Base-by-base conservation (phyloP, 345 rosid genomes). In the Dipteronia sinensis region DNA sequence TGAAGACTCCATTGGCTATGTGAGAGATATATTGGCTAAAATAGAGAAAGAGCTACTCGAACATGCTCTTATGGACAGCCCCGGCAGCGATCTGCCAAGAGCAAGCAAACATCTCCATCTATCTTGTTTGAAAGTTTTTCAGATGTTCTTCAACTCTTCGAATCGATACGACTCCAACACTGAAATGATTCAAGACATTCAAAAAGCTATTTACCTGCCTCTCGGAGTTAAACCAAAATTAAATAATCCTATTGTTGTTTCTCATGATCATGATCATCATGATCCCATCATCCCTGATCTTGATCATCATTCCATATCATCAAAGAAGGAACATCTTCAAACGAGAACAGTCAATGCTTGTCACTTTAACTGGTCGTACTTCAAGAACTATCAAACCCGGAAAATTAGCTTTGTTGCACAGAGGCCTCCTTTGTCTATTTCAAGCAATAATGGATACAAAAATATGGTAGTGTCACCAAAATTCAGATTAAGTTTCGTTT, bases 161-260 rank as follows among this genome's bases (percentile, higher is more conserved):
- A 90, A 89, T 69, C 79, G 80, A 56, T 87, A 51, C 51, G 88
- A 89, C 71, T 86, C 91, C 1, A 51, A 78, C 29, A 80, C 76
- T 0, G 84, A 80, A 22, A 42, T 89, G 83, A 65, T 87, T 51
- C 78, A 67, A 13, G 90, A 92, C 79, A 87, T 92, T 72, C 82
- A 84, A 55, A 85, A 88, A 42, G 91, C 94, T 15, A 81, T 92
- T 25, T 79, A 85, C 56, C 67, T 76, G 67, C 92, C 92, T 10
- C 71, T 78, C 20, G 51, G 72, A 65, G 76, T 86, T 34, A 27
- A 71, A 64, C 68, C 58, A 29, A 22, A 59, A 7, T 15, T 7
- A 10, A 38, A 47, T 22, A 38, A 47, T 22, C 17, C 58, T 5
- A 31, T 58, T 46, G 78, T 61, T 38, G 27, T 59, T 59, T 10